Evolutionary conservation across 768 basidiomycete species (phyloP).

Genomic region (Phanerochaete carnosa): DNA sequence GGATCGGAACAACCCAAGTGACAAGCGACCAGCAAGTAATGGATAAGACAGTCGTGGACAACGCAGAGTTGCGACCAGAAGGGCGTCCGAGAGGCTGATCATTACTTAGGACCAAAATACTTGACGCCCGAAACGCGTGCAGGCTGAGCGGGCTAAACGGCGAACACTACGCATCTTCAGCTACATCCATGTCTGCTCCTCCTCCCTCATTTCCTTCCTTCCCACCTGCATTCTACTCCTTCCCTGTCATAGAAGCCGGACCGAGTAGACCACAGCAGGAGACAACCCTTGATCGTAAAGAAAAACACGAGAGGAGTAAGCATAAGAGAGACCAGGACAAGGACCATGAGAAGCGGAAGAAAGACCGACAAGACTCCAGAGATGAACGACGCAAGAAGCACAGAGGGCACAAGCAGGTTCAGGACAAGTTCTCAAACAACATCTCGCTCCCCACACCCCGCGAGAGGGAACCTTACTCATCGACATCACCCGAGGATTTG

Average conservation of each 20-base stretch:
- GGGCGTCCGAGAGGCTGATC: not conserved
- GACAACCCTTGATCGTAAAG: not conserved
- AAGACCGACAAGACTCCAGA: slow-evolving; percentile 14
- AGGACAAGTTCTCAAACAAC: not conserved
- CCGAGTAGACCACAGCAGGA: slow-evolving; percentile 25
- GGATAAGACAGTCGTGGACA: not conserved
- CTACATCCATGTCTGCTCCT: slow-evolving; percentile 41
- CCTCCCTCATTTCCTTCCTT: slow-evolving; percentile 64
- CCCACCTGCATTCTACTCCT: slow-evolving; percentile 65
- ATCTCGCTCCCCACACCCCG: slow-evolving; percentile 4
- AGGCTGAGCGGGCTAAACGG: too few species aligned
- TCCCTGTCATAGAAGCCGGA: slow-evolving; percentile 57
- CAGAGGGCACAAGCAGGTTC: slow-evolving; percentile 23
- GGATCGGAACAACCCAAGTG: not conserved
- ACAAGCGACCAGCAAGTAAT: not conserved
- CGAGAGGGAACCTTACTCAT: slow-evolving; percentile 19
- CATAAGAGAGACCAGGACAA: not conserved
- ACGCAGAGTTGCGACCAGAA: too few species aligned
- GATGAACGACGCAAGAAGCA: slow-evolving; percentile 24
- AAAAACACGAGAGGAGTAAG: not conserved
- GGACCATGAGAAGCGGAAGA: slow-evolving; percentile 8
- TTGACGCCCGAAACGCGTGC: not conserved
- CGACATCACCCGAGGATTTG: not conserved
- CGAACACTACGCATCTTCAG: not conserved
- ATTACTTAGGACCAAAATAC: not conserved